Base-by-base conservation (phyloP, 306 rosid species). In the Ziziphus jujuba region DNA sequence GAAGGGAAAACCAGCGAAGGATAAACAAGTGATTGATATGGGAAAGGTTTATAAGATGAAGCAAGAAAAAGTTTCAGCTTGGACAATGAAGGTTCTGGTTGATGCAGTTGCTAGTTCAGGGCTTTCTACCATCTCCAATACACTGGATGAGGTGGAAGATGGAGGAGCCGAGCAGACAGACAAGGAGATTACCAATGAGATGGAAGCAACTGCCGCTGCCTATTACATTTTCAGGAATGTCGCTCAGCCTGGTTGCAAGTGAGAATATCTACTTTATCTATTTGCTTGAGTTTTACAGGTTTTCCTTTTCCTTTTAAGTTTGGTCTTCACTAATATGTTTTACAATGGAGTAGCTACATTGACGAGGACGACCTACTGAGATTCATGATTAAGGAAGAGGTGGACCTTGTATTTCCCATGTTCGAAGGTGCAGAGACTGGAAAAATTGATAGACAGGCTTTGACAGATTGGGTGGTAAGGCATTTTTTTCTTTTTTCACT, bases 21-120 rank as follows among this genome's bases (percentile, higher is more conserved):
- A 75, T 70, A 82, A 85, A 57, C 81, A 77, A 79, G 85, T 83
- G 28, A 90, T 90, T 45, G 90, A 95, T 68, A 76, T 95, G 77
- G 85, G 81, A 22, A 82, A 81, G 80, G 82, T 95, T 74, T 95
- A 88, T 45, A 63, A 66, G 79, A 85, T 95, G 85, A 95, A 90
- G 74, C 91, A 82, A 56, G 97, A 87, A 64, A 93, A 87, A 74
- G 96, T 95, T 72, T 88, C 96, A 9, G 90, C 99, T 7, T 90
- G 99, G 97, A 95, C 96, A 7, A 90, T 95, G 97, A 95, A 95
- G 84, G 82, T 77, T 47, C 77, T 95, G 85, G 82, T 90, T 36
- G 97, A 95, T 60, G 97, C 92, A 45, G 88, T 90, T 76, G 61
- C 79, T 21, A 87, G 75, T 76, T 90, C 97, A n/a, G 85, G 96